Base-by-base conservation (phyloP, 768 basidiomycete genomes). In the Hirschioporus abietinus region DNA sequence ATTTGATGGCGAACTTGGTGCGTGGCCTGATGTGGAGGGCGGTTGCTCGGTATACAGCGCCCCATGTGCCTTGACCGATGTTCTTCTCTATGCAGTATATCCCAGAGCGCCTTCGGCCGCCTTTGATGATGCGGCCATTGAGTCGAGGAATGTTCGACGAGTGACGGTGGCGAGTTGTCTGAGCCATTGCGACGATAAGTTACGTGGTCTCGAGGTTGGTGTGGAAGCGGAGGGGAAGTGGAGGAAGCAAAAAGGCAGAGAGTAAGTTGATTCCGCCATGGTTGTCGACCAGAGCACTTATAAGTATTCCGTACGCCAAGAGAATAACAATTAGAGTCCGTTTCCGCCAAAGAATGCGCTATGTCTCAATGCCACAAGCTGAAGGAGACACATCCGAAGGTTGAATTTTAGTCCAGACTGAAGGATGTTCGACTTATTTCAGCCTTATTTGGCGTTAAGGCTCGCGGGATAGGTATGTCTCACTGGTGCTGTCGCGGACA, bases 1-100 rank as follows among this genome's bases (percentile, higher is more conserved):
- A 61, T 61, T 61, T 61, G 5, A 61, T 15, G 17, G 60, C 60
- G 30, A 25, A 61, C 30, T 61, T 61, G 25, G 12, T 15, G 24
- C 60, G 25, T 15, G 60, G 60, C 9, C 25, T 12, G 42, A 52
- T 52, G 42, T 52, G 42, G 42, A 52, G 42, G 42, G 42, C 42
- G 25, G 24, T 15, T 1, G 60, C 60, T 25, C 24, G 60, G 60
- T 61, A 61, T 25, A 61, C 60, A 1, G 23, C 60, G 23, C 60
- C 60, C 60, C 60, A 61, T 3, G 60, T 34, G 60, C 60, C 60
- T 12, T 34, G 60, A 3, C 60, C 60, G 25, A 61, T 25, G 30
- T 25, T 34, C 9, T 34, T 61, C 25, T 34, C 25, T 1, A 61
- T 4, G 23, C 60, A 61, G 18, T 52, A 52, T 20, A 20, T 3